Base-by-base conservation (phyloP, 441 rosid species). In the Adansonia gregorii region DNA sequence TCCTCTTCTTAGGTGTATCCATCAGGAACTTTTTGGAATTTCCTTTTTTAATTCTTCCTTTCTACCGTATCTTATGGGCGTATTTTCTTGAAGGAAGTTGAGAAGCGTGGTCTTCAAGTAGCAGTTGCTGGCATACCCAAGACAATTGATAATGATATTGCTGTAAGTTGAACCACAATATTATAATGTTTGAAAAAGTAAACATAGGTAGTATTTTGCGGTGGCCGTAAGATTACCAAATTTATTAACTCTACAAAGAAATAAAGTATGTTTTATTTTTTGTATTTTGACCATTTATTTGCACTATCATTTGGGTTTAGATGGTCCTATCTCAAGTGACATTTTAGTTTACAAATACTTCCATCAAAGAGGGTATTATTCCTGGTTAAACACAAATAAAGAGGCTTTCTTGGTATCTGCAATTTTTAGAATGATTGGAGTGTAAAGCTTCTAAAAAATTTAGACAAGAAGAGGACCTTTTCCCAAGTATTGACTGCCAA, bases 51-150 rank as follows among this genome's bases (percentile, higher is more conserved):
- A 73, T 72, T 24, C n/a, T 51, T 35, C 2, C 72, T 19, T 58
- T 70, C 65, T 76, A 70, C 51, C 58, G 80, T 55, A 59, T 78
- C 72, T 76, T 74, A 51, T 46, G 71, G 60, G 71, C 49, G 17
- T 76, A 66, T 83, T 85, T 76, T 73, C 80, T 72, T 84, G 63
- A 82, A 90, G 94, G 94, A 90, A 89, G 89, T 89, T n/a, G 90
- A 88, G 88, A 87, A 86, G 78, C 88, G 92, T 75, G 89, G 94
- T 80, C 92, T 90, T 78, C 90, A 77, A 61, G 90, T 90, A 60
- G 90, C 92, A 3, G 91, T 90, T 85, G 87, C 94, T 61, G 94
- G 94, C 72, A 88, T 89, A 71, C 94, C 94, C 67, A 90, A 90
- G 89, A 89, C 92, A n/a, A 90, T 90, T 67, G 92, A 90, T 83